A percentile compares a stretch with the other conserved stretches of the same genome.
Evolutionary conservation across 177 flowering plant genomes (phyloP).

Genomic region (Telopea speciosissima): DNA sequence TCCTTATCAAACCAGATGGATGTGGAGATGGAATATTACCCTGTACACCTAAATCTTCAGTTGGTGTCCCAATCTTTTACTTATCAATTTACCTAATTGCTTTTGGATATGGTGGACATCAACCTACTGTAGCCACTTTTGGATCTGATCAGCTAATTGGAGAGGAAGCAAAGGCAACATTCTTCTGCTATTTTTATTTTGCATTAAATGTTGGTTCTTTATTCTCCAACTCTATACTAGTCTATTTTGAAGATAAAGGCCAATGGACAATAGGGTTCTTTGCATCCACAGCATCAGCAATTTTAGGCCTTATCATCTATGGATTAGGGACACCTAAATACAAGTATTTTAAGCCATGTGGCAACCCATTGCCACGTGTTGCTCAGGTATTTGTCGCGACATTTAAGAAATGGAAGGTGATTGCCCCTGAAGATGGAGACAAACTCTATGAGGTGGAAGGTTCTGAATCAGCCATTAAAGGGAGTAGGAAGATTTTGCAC

Average conservation of each 20-base stretch:
- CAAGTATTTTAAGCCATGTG: conserved; percentile 45
- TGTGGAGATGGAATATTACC: conserved; percentile 41
- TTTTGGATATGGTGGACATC: conserved; percentile 81
- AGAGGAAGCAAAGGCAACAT: conserved; percentile 34
- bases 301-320: conserved; percentile 35
- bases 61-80: conserved; percentile 41
- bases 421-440: conserved; percentile 19
- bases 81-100: conserved; percentile 61
- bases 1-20: conserved; percentile 46
- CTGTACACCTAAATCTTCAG: conserved; percentile 30
- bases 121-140: conserved; percentile 70
- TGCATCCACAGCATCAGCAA: conserved; percentile 48
- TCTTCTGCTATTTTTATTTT: conserved; percentile 68
- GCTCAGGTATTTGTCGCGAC: conserved; percentile 67
- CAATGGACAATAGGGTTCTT: conserved; percentile 60
- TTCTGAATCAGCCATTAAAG: conserved; percentile 59
- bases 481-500: conserved; percentile 62
- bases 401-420: conserved; percentile 34
- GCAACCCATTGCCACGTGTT: conserved; percentile 71
- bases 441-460: conserved; percentile 62
- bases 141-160: conserved; percentile 68
- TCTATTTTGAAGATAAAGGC: conserved; percentile 62
- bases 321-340: conserved; percentile 34
- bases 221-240: conserved; percentile 72
- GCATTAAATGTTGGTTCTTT: conserved; percentile 63